Base-by-base conservation (phyloP, 331 rosid genomes). In the Saraca asoca region DNA sequence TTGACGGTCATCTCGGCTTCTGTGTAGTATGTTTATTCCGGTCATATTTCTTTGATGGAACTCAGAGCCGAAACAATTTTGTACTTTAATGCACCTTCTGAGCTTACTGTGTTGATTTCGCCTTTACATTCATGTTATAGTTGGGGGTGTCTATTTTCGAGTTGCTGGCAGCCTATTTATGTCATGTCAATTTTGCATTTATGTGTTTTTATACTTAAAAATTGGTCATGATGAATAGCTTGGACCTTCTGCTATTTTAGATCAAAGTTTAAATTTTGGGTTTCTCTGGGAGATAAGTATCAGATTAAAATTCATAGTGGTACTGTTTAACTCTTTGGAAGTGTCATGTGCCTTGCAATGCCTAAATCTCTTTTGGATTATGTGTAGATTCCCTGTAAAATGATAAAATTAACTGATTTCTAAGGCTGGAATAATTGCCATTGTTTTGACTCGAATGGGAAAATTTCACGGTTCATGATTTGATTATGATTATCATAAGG, bases 1-100 rank as follows among this genome's bases (percentile, higher is more conserved):
- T 71, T 77, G 81, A 74, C 71, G 78, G 58, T 41, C 61, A 55
- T 6, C 45, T 62, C 3, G 79, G 49, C 16, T 46, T 38, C 31
- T 24, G 35, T 37, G 58, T 19, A 6, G 45, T 24, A 24, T 24
- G 31, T 3, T 24, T 24, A 24, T 24, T 24, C 31, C 31, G 31
- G 31, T 24, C 31, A 24, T 24, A 24, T 24, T 24, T 24, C 31
- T 24, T 24, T 24, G 31, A 24, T 24, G 31, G 31, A 24, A 3
- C 31, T 1, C 31, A 1, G 1, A 24, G 31, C 31, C 3, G 31
- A 24, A 24, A 3, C 31, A 24, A 24, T 24, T 24, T 24, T 24
- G 31, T 24, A 1, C 3, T 24, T 24, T 1, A 24, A 24, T 24
- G 31, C 31, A 24, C 31, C 43, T 62, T 51, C 19, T 24, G 16